Evolutionary conservation across 2,329 filamentous ascomycete species (phyloP), one percentile per base, ranked within the genome.

Genomic region (Epichloe amarillans): DNA sequence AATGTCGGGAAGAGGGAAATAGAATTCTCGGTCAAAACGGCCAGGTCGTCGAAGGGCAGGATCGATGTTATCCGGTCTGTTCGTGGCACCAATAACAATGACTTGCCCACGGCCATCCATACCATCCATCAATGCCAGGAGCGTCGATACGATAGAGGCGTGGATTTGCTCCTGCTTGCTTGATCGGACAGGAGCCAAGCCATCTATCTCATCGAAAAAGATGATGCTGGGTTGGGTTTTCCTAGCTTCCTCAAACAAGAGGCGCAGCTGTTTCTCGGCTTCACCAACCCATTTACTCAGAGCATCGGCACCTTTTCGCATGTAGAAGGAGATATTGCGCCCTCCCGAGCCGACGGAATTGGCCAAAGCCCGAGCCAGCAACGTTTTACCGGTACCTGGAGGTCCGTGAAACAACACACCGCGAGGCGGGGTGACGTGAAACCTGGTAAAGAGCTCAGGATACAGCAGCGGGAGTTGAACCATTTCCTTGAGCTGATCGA

Each of bases 131-230:
- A 96, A 69, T 1, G 90, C 90, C 53, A 96, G 73, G n/a, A 96
- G 71, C 1, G 90, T 96, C 2, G 90, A 94, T 14, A 96, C 91
- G 56, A 98, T 98, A 2, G 91, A 97, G 5, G 93, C 89, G 67
- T 98, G 93, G 53, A 97, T 97, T 68, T 98, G 93, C 64, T 98
- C 93, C 69, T 97, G 91, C 66, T 97, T 97, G 68, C 91, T 96
- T 12, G 93, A 97, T 59, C 93, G 80, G 36, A 97, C 93, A 48
- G 93, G 94, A 3, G 93, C 93, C 56, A 98, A 75, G 50, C 93
- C 93, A 69, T 98, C 93, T 58, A 98, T 98, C 66, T 98, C 93
- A 65, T 98, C 93, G 60, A 98, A 97, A 72, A 98, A 98, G 66
- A 98, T 98, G 67, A 98, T 98, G 66, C 91, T 97, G 0, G 93